Evolutionary conservation across 148 eudicot genomes (phyloP).

Genomic region (Vaccinium myrtillus): DNA sequence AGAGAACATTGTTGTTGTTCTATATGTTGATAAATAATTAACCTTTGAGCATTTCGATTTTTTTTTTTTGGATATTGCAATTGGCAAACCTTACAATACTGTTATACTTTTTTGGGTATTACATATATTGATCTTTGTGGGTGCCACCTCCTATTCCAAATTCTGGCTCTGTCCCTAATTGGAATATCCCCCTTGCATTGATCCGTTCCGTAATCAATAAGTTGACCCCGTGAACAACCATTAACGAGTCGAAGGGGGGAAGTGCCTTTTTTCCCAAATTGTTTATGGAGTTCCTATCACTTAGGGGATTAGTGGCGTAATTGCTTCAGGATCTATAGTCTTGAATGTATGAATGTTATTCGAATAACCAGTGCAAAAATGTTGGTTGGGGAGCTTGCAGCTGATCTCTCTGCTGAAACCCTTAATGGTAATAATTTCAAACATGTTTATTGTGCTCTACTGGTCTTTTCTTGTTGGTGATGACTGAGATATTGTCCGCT

Average conservation of each 20-base stretch:
- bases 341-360: background rate
- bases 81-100: too few species aligned
- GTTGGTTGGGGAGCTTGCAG: background rate
- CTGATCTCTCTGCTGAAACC: background rate
- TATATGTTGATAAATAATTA: too few species aligned
- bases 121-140: too few species aligned
- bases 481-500: background rate
- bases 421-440: background rate
- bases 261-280: background rate
- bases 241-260: background rate
- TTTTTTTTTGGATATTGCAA: too few species aligned
- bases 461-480: background rate
- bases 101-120: too few species aligned
- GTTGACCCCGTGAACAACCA: background rate
- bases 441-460: background rate
- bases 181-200: background rate
- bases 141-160: too few species aligned
- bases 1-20: too few species aligned
- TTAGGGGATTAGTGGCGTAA: background rate
- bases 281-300: too few species aligned
- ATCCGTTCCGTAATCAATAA: background rate
- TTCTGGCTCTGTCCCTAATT: background rate
- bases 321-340: background rate
- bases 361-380: background rate
- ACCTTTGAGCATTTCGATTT: too few species aligned